Percentiles rank a stretch among this genome's conserved stretches.
phyloP scores from a whole-genome alignment of 2,329 filamentous ascomycete genomes.

The Endoconidiophora polonica region DNA sequence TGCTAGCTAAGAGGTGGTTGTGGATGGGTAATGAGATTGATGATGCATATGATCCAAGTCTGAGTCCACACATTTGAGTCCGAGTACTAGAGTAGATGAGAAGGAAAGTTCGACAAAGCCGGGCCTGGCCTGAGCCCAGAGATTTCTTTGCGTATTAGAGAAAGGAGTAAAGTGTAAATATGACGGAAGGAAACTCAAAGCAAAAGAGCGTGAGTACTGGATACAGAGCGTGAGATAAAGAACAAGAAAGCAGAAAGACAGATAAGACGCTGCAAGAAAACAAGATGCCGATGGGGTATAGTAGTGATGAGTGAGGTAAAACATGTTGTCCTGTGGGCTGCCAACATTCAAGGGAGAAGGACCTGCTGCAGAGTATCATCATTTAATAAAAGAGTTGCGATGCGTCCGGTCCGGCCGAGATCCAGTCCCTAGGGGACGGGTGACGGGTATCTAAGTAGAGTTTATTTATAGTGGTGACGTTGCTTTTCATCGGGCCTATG shows the following conservation, averaged over 20 bases:
- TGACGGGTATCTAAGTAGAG: not conserved
- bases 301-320: slow-evolving; percentile 5
- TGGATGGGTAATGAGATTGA: too few species aligned
- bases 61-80: too few species aligned
- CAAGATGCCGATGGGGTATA: slow-evolving; percentile 7
- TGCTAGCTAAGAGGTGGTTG: too few species aligned
- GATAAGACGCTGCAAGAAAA: not conserved
- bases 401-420: not conserved
- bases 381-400: not conserved
- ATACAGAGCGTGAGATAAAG: not conserved
- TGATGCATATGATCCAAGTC: too few species aligned
- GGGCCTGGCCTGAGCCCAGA: too few species aligned
- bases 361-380: too few species aligned
- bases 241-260: not conserved
- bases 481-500: not conserved
- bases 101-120: too few species aligned
- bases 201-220: not conserved
- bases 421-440: not conserved
- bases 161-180: slow-evolving; percentile 3
- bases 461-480: not conserved
- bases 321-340: slow-evolving; percentile 10
- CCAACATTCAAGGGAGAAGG: slow-evolving; percentile 4
- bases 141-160: not conserved
- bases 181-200: not conserved
- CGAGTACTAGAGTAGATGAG: too few species aligned